Conservation (phyloP, 2,329 filamentous ascomycete genomes). For the Teratosphaeria viscida region DNA sequence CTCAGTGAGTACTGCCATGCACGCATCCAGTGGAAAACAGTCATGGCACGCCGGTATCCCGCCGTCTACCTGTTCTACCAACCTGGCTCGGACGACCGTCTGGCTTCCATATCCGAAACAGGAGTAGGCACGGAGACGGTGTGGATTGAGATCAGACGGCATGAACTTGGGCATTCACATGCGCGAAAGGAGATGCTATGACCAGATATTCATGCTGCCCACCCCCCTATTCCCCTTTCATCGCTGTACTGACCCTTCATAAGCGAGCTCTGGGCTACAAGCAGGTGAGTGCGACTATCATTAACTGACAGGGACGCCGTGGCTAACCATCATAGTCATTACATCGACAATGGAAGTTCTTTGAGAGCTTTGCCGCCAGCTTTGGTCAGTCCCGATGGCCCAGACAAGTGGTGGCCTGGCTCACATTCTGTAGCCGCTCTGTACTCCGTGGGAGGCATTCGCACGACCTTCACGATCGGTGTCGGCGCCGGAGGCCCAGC, state of each 20-base stretch:
- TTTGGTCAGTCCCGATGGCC: slow-evolving; percentile 37
- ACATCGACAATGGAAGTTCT: slow-evolving; percentile 46
- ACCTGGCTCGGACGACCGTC: slow-evolving; percentile 1
- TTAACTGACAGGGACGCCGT: background rate
- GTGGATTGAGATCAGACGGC: slow-evolving; percentile 29
- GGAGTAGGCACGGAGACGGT: slow-evolving; percentile 12
- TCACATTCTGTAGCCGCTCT: slow-evolving; percentile 39
- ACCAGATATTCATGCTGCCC: slow-evolving; percentile 23
- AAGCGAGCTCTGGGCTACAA: slow-evolving; percentile 44
- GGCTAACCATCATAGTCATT: slow-evolving; percentile 35
- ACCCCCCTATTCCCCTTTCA: slow-evolving; percentile 1
- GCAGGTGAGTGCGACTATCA: slow-evolving; percentile 31
- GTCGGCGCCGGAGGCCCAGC: slow-evolving; percentile 51
- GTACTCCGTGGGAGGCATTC: slow-evolving; percentile 49
- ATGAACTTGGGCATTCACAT: slow-evolving; percentile 31
- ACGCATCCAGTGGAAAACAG: slow-evolving; percentile 19
- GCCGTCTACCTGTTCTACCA: slow-evolving; percentile 9
- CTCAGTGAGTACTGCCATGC: slow-evolving; percentile 22
- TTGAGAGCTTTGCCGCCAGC: slow-evolving; percentile 50
- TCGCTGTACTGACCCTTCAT: slow-evolving; percentile 16
- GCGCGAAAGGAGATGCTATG: slow-evolving; percentile 32
- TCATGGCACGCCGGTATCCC: slow-evolving; percentile 30
- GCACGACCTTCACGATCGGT: slow-evolving; percentile 52
- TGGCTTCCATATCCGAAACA: background rate
- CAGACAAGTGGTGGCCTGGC: background rate